phyloP scores from a whole-genome alignment of 148 eudicot genomes.

The Rhododendron williamsianum region DNA sequence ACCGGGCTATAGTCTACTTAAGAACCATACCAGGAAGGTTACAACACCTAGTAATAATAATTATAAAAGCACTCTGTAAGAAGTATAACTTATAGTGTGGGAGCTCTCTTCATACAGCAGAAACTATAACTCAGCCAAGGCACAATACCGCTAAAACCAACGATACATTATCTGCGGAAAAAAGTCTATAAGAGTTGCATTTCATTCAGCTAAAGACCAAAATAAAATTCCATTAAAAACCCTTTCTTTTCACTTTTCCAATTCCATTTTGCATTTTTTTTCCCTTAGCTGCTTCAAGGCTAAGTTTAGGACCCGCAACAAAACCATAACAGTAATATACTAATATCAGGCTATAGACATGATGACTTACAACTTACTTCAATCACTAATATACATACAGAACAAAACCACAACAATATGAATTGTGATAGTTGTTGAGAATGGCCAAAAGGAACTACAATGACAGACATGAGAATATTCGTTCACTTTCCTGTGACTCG shows the following conservation, averaged over 20 bases:
- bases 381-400: no score
- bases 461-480: no score
- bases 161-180: neutral
- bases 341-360: no score
- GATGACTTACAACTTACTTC: no score
- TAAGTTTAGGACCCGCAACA: no score
- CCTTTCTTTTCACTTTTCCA: neutral
- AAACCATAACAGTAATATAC: no score
- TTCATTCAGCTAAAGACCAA: neutral
- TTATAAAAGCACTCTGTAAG: neutral
- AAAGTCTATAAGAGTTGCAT: neutral
- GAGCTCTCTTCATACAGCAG: neutral
- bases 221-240: neutral
- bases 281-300: no score
- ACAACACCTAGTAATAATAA: neutral
- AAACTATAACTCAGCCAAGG: neutral
- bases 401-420: neutral
- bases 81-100: neutral
- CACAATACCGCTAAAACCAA: neutral
- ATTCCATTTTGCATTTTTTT: no score
- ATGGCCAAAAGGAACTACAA: no score
- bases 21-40: neutral
- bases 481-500: no score
- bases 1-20: neutral
- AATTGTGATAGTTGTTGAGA: no score